Percentiles rank a stretch among this genome's conserved stretches.
phyloP scores from a whole-genome alignment of 176 grass and related monocot genomes.

The Musa acuminata region DNA sequence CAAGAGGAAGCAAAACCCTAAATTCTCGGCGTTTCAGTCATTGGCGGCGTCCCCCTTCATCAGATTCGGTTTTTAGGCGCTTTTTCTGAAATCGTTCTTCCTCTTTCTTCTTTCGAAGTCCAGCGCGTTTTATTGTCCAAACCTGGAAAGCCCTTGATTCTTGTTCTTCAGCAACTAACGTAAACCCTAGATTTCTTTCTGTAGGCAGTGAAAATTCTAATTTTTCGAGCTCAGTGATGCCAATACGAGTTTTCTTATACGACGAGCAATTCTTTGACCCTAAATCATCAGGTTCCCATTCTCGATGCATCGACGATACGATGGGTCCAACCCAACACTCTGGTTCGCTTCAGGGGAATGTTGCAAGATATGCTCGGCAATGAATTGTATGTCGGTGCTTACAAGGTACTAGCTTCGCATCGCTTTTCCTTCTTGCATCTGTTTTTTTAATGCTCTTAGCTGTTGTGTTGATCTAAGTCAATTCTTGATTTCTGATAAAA shows the following conservation, averaged over 20 bases:
- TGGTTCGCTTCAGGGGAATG: conserved; percentile 74
- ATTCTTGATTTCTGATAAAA: conserved; percentile 13
- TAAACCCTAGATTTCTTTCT: neutral
- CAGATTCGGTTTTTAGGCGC: no score
- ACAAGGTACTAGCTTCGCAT: conserved; percentile 44
- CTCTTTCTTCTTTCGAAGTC: no score
- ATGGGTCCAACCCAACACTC: conserved; percentile 80
- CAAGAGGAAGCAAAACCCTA: neutral
- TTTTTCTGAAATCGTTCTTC: no score
- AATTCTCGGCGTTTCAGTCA: neutral
- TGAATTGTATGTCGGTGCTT: conserved; percentile 77
- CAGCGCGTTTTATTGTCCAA: no score
- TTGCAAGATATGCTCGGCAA: conserved; percentile 96
- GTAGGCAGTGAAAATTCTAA: neutral
- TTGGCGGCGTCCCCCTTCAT: neutral
- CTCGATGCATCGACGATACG: conserved; percentile 49
- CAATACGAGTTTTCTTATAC: neutral
- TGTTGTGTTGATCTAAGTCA: neutral
- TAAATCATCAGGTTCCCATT: conserved; percentile 51
- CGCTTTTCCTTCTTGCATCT: neutral
- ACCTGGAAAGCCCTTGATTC: no score
- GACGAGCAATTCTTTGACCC: neutral
- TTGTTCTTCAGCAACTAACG: no score
- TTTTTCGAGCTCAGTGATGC: neutral
- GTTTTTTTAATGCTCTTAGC: neutral